A percentile compares a stretch with the other conserved stretches of the same genome.
phyloP scores from a whole-genome alignment of 495 filamentous ascomycete genomes.

The Antarctomyces pellizariae region DNA sequence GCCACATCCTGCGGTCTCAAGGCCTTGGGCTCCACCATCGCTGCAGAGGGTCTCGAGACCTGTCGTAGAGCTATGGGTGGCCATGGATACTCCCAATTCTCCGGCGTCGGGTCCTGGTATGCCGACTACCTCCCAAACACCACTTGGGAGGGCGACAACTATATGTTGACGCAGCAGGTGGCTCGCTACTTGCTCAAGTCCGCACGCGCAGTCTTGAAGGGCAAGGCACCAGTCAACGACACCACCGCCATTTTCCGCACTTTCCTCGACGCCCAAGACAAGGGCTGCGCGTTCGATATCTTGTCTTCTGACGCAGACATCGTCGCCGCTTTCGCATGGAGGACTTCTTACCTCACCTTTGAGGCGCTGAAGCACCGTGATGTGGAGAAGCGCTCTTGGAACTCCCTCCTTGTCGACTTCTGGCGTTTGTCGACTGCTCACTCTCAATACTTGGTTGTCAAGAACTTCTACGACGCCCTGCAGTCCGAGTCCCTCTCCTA shows the following conservation, averaged over 20 bases:
- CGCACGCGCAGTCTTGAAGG: constrained; percentile 34
- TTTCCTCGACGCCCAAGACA: constrained; percentile 35
- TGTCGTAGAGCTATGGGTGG: constrained; percentile 51
- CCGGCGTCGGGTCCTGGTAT: constrained; percentile 43
- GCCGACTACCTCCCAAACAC: constrained; percentile 45
- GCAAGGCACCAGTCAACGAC: constrained; percentile 14
- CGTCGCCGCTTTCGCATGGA: constrained; percentile 47
- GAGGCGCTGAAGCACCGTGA: constrained; percentile 49
- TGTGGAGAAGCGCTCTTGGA: constrained; percentile 45
- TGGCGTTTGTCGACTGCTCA: constrained; percentile 45
- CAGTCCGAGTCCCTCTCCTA: constrained; percentile 16
- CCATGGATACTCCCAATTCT: constrained; percentile 47
- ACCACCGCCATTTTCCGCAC: constrained; percentile 24
- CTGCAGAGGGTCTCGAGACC: constrained; percentile 43
- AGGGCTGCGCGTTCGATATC: constrained; percentile 44
- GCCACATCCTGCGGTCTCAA: constrained; percentile 54
- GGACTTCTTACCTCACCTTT: constrained; percentile 42
- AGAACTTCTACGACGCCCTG: constrained; percentile 49
- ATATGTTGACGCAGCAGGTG: constrained; percentile 62
- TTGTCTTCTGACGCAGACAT: constrained; percentile 36
- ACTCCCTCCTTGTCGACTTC: constrained; percentile 48
- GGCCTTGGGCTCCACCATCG: constrained; percentile 39
- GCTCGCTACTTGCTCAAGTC: constrained; percentile 31
- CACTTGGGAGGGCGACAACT: constrained; percentile 51
- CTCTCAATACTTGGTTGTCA: constrained; percentile 44